Base-by-base conservation (phyloP, 2,329 filamentous ascomycete species). In the Chrysoporthe puriensis region DNA sequence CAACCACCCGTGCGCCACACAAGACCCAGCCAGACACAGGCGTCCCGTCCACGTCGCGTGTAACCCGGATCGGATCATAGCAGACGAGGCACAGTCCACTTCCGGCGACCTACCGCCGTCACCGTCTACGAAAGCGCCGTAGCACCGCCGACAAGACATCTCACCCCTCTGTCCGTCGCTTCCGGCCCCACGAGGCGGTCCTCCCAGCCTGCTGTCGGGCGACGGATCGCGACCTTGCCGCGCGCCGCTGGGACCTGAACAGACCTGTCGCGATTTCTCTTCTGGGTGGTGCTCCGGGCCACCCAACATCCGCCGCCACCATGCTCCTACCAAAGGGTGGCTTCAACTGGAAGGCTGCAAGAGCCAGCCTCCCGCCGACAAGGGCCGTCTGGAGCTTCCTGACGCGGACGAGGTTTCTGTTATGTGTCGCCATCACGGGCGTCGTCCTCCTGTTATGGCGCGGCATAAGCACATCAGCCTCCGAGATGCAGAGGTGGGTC, bases 241-340 rank as follows among this genome's bases (percentile, higher is more conserved):
- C 63, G 65, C 66, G 63, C 61, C 40, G 59, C 66, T 69, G 36
- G 67, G 36, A 58, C 59, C 56, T 64, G 43, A 48, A 58, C 52
- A 66, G 61, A 70, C 60, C 63, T 62, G 58, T 58, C 64, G 62
- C 69, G 42, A 59, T 21, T 57, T 52, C 44, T 67, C 68, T 64
- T 66, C 63, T 69, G 76, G 79, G 79, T 81, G 80, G 81, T 80
- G 77, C 74, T 73, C 72, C 77, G 76, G 75, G 77, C 79, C 78
- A 78, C 79, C 78, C 75, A 73, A 76, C 52, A 76, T 71, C 71
- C 74, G 71, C 70, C 74, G 76, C 76, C 76, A 83, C 73, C 71
- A 97, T 97, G 94, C 88, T 97, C 83, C 88, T 96, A 74, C 92
- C 93, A 72, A 97, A 97, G 81, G 92, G 91, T 79, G 92, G 93